These are phyloP conservation scores for Pleurozium schreberi DNA, from an alignment of 225 moss, liverwort and hornwort genomes.

Conservation along the genomic window DNA sequence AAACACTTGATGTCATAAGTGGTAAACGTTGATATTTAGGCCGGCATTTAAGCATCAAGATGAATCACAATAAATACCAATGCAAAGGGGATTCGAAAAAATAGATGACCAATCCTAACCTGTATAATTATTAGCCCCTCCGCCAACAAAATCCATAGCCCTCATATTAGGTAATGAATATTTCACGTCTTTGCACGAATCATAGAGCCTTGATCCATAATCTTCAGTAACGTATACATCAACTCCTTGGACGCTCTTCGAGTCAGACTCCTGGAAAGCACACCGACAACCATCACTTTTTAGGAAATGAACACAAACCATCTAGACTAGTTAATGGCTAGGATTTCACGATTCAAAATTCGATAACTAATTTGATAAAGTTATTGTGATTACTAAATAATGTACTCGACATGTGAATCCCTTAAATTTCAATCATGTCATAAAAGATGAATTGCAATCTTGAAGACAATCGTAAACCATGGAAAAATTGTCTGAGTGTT, in stretches of 20 bases:
- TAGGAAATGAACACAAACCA: neutral
- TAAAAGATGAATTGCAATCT: neutral
- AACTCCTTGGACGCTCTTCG: slow-evolving; percentile 46
- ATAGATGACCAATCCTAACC: slow-evolving; percentile 20
- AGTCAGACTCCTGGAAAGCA: slow-evolving; percentile 42
- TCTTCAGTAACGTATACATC: slow-evolving; percentile 78
- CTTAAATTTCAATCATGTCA: neutral
- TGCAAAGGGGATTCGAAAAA: neutral
- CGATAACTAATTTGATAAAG: neutral
- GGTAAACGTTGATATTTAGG: neutral
- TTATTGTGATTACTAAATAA: neutral
- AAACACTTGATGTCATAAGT: neutral
- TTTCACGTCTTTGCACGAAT: slow-evolving; percentile 96
- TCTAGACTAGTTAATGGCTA: neutral
- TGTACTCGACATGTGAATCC: neutral
- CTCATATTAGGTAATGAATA: slow-evolving; percentile 67
- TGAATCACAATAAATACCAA: neutral
- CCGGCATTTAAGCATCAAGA: neutral
- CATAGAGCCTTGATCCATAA: slow-evolving; percentile 59
- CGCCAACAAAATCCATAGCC: slow-evolving; percentile 94
- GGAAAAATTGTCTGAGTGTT: neutral
- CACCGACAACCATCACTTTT: neutral
- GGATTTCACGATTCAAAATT: neutral
- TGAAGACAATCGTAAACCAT: no score
- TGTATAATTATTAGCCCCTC: slow-evolving; percentile 81